phyloP scores from a whole-genome alignment of 1,284 basidiomycete species.

The Rhodotorula sp. region DNA sequence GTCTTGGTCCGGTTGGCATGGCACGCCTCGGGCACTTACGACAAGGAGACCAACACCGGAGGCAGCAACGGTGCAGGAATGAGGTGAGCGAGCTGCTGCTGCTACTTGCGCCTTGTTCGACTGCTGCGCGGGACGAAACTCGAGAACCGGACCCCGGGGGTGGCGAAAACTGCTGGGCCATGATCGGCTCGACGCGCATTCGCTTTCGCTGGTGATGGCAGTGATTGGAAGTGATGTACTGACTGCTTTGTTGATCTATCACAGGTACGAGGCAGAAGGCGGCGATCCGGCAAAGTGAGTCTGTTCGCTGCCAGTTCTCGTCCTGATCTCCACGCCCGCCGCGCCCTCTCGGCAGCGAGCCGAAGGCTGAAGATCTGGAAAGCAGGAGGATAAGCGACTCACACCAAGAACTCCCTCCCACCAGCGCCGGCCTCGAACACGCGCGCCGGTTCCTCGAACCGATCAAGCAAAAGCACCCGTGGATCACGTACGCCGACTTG shows the following conservation, averaged over 20 bases:
- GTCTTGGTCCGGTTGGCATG: conserved; percentile 51
- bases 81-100: conserved; percentile 46
- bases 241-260: neutral
- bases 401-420: neutral
- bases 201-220: no score
- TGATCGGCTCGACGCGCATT: no score
- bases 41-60: conserved; percentile 65
- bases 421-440: conserved; percentile 52
- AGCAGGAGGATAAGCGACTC: neutral
- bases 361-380: no score
- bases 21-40: conserved; percentile 42
- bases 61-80: conserved; percentile 92
- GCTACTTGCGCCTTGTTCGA: no score
- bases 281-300: conserved; percentile 30
- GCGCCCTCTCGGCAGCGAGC: no score
- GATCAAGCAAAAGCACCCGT: conserved; percentile 78
- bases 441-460: conserved; percentile 83
- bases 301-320: neutral
- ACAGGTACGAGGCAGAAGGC: conserved; percentile 68
- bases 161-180: no score
- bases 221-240: no score
- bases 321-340: neutral
- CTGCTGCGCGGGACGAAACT: no score
- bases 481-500: conserved; percentile 85
- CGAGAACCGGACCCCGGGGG: no score